A percentile compares a stretch with the other conserved stretches of the same genome.
phyloP scores from a whole-genome alignment of 257 asterid genomes.

The Voacanga thouarsii region DNA sequence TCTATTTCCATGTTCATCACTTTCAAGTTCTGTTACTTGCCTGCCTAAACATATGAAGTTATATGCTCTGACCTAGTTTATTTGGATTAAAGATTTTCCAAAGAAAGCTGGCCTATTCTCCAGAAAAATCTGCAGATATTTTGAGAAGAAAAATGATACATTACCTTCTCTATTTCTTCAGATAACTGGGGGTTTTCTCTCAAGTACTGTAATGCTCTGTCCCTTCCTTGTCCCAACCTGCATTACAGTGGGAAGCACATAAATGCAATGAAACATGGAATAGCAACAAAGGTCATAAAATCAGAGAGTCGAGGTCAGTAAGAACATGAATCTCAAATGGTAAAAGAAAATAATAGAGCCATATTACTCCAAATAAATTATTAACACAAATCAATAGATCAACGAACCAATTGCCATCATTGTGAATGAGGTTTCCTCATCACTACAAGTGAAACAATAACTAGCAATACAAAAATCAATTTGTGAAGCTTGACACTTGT shows the following conservation, averaged over 20 bases:
- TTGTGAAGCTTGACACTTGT: neutral
- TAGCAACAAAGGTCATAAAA: neutral
- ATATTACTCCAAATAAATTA: neutral
- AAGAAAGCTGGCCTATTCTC: neutral
- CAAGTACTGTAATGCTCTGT: slow-evolving; percentile 75
- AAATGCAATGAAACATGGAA: slow-evolving; percentile 1
- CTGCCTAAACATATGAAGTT: neutral
- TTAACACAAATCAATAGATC: neutral
- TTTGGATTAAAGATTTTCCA: neutral
- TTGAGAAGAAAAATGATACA: neutral
- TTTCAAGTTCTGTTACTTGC: neutral
- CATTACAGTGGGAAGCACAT: slow-evolving; percentile 13
- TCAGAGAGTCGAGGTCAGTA: neutral
- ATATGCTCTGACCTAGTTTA: neutral
- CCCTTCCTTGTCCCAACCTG: slow-evolving; percentile 99
- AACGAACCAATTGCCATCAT: neutral
- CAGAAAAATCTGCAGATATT: neutral
- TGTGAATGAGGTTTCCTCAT: neutral
- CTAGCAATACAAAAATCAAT: neutral
- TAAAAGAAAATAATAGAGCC: neutral
- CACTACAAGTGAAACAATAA: neutral
- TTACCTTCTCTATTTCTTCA: slow-evolving; percentile 93
- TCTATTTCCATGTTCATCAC: neutral
- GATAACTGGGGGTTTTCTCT: slow-evolving; percentile 68
- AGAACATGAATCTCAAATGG: neutral